Percentiles rank a stretch among this genome's conserved stretches.
These are phyloP conservation scores for Rubroboletus satanas DNA, from an alignment of 768 basidiomycete species.

Conservation along the genomic window DNA sequence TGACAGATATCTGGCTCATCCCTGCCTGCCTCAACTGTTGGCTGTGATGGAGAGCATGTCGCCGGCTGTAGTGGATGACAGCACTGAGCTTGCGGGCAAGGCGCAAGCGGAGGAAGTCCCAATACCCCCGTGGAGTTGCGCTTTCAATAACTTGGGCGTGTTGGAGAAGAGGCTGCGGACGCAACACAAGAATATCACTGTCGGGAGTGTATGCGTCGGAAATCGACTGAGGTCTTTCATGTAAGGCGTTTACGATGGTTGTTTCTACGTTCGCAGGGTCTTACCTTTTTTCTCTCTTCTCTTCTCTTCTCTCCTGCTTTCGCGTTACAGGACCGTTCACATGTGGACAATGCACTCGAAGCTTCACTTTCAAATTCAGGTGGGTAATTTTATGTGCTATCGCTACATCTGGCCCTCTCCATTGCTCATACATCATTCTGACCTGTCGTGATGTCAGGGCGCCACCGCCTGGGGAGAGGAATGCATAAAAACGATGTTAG, in stretches of 20 bases:
- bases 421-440: not conserved
- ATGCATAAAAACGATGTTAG: conserved; percentile 9
- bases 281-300: not conserved
- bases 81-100: not conserved
- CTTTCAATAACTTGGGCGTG: conserved; percentile 13
- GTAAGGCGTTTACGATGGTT: not conserved
- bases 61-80: not conserved
- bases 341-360: conserved; percentile 20
- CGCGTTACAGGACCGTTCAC: conserved; percentile 5
- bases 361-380: conserved; percentile 11
- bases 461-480: conserved; percentile 21
- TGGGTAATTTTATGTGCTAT: not conserved
- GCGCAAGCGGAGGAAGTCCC: not conserved
- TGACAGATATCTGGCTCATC: conserved; percentile 10
- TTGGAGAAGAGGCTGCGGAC: conserved; percentile 11
- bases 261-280: not conserved
- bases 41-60: not conserved
- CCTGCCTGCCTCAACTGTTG: conserved; percentile 13
- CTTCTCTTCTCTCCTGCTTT: too few species aligned
- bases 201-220: conserved; percentile 7
- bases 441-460: conserved; percentile 4
- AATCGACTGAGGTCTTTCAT: conserved; percentile 5
- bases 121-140: conserved; percentile 1
- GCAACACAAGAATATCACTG: not conserved
- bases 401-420: too few species aligned